These are phyloP conservation scores for Beauveria pseudobassiana DNA, from an alignment of 2,329 filamentous ascomycete species.

Conservation along the genomic window DNA sequence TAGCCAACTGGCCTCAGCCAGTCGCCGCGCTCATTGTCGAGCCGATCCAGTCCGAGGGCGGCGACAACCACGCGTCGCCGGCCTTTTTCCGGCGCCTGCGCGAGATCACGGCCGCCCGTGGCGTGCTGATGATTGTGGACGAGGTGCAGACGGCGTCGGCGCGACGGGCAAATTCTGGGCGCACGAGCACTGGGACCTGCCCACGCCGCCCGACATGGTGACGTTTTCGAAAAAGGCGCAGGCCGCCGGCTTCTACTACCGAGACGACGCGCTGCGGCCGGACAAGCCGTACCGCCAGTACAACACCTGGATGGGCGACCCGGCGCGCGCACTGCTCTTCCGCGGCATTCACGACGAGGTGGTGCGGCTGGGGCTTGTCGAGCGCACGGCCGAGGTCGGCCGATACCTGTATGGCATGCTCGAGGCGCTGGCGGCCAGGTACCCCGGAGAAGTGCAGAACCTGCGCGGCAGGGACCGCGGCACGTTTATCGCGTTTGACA, in stretches of 20 bases:
- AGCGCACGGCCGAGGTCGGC: constrained; percentile 69
- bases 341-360: constrained; percentile 79
- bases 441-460: constrained; percentile 72
- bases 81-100: constrained; percentile 81
- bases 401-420: constrained; percentile 70
- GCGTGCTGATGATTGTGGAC: constrained; percentile 81
- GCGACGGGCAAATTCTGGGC: constrained; percentile 95
- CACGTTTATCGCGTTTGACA: constrained; percentile 91
- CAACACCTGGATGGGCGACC: constrained; percentile 97
- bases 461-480: constrained; percentile 80
- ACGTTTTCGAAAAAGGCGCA: constrained; percentile 96
- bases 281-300: constrained; percentile 95
- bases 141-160: constrained; percentile 89
- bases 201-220: constrained; percentile 79
- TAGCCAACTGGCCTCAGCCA: constrained; percentile 69
- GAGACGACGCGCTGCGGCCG: constrained; percentile 68
- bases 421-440: constrained; percentile 57
- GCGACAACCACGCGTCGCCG: constrained; percentile 87
- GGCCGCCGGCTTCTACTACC: constrained; percentile 87
- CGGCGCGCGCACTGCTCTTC: constrained; percentile 77
- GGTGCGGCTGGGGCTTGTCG: constrained; percentile 64
- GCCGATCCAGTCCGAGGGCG: constrained; percentile 88
- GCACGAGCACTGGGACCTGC: constrained; percentile 86
- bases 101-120: constrained; percentile 66
- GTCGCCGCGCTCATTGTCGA: constrained; percentile 79